phyloP scores from a whole-genome alignment of 2,329 filamentous ascomycete species.

The Aureobasidium sp. region DNA sequence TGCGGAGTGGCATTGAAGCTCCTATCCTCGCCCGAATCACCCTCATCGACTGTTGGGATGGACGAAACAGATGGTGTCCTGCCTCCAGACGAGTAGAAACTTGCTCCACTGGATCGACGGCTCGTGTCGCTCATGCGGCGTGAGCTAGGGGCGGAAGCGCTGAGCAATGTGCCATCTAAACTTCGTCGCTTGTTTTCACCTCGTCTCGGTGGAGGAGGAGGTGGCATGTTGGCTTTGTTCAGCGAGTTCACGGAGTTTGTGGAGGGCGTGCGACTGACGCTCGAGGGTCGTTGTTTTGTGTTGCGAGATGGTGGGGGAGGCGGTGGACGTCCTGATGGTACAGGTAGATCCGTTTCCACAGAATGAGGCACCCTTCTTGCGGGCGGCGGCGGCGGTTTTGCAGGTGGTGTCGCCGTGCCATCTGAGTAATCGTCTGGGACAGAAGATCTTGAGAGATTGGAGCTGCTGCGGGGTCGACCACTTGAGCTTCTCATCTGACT shows the following conservation, averaged over 20 bases:
- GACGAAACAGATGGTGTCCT: slow-evolving; percentile 6
- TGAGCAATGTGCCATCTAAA: slow-evolving; percentile 9
- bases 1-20: neutral
- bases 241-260: neutral
- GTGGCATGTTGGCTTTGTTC: neutral
- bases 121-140: slow-evolving; percentile 5
- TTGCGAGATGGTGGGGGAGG: slow-evolving; percentile 12
- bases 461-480: slow-evolving; percentile 22
- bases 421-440: slow-evolving; percentile 9
- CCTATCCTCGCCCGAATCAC: neutral
- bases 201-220: slow-evolving; percentile 14
- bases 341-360: neutral
- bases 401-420: neutral
- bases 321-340: neutral
- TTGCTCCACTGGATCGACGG: slow-evolving; percentile 6
- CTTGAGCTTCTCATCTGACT: slow-evolving; percentile 35
- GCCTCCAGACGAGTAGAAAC: neutral
- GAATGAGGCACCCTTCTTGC: neutral
- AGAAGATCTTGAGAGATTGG: slow-evolving; percentile 21
- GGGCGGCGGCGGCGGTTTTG: slow-evolving; percentile 15
- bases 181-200: slow-evolving; percentile 13
- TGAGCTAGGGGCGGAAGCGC: neutral
- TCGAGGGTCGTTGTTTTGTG: neutral
- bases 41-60: slow-evolving; percentile 2
- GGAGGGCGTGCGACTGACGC: slow-evolving; percentile 12